Base-by-base conservation (phyloP, 2,329 filamentous ascomycete genomes). In the Colletotrichum sp. region DNA sequence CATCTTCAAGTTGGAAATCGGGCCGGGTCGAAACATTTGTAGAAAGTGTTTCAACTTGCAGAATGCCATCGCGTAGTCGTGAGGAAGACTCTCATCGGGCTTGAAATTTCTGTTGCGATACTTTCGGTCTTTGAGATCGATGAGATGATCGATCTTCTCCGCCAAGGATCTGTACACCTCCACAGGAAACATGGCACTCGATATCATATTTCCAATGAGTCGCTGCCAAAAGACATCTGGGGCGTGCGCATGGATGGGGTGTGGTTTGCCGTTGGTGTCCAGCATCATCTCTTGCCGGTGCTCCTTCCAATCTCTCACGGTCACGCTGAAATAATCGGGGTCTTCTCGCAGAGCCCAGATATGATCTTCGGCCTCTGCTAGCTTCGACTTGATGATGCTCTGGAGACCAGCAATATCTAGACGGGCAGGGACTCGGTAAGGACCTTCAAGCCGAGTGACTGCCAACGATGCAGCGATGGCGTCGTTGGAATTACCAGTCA, bases 301-400 rank as follows among this genome's bases (percentile, higher is more conserved):
- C 14, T 90, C 88, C 26, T 82, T 84, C 32, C 79, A 78, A 2
- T 90, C 87, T 10, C 79, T 76, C 2, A 91, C 58, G 1, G 81
- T 70, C 3, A 89, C 83, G 5, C 84, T 81, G 76, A 92, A 92
- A 80, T 92, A 92, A 1, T 81, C 81, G 0, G 91, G 90, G 78
- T 93, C 91, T 77, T 93, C 91, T 9, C 90, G 85, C 4, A 93
- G 81, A 0, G 85, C 78, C 86, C 86, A 90, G 0, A 92, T 58
- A 77, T 92, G 89, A 79, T 92, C 90, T 70, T 90, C 86, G 1
- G 86, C 85, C 5, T 84, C 84, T 0, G 83, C 78, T 1, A 78
- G 78, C 74, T 83, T 86, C 1, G 88, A 87, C 3, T 79, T 79
- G 1, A 90, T 81, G 5, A 92, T 78, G 2, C 81, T 79, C 52